Percentiles rank a stretch among this genome's conserved stretches.
Conservation (phyloP, 441 rosid genomes). For the Eugenia klotzschiana region DNA sequence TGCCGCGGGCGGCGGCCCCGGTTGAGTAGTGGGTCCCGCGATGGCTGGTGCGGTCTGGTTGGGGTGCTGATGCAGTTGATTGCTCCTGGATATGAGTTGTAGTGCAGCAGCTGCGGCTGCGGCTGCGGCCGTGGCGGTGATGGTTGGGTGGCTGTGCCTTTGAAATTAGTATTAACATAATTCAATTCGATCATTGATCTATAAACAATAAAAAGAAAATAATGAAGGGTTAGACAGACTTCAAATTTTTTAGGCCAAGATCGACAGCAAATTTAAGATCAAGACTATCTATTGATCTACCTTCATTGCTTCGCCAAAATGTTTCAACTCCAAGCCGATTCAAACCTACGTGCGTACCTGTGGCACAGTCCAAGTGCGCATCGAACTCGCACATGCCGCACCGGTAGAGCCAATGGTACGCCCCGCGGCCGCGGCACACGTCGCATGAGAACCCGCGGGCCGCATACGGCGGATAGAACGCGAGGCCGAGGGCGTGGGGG, state of each 20-base stretch:
- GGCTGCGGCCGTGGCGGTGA: background rate
- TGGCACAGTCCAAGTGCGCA: slow-evolving; percentile 35
- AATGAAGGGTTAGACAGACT: background rate
- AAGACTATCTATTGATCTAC: background rate
- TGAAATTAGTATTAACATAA: background rate
- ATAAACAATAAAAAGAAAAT: background rate
- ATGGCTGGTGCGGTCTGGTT: background rate
- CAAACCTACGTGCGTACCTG: background rate
- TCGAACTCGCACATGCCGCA: slow-evolving; percentile 41
- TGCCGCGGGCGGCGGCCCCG: background rate
- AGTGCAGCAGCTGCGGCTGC: slow-evolving; percentile 7
- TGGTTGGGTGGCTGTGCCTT: background rate
- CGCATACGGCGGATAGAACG: slow-evolving; percentile 28
- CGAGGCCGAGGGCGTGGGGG: slow-evolving; percentile 25
- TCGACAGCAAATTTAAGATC: background rate
- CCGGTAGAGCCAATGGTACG: slow-evolving; percentile 45
- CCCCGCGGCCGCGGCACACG: slow-evolving; percentile 24
- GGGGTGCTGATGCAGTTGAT: background rate
- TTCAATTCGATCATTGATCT: background rate
- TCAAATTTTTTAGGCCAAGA: background rate
- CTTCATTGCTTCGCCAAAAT: background rate
- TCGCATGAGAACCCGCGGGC: slow-evolving; percentile 40
- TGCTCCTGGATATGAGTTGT: slow-evolving; percentile 8
- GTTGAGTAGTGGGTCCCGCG: background rate
- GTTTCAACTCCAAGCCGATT: background rate